Evolutionary conservation across 2,329 filamentous ascomycete genomes (phyloP).

Genomic region (Sporothrix variecibatus): DNA sequence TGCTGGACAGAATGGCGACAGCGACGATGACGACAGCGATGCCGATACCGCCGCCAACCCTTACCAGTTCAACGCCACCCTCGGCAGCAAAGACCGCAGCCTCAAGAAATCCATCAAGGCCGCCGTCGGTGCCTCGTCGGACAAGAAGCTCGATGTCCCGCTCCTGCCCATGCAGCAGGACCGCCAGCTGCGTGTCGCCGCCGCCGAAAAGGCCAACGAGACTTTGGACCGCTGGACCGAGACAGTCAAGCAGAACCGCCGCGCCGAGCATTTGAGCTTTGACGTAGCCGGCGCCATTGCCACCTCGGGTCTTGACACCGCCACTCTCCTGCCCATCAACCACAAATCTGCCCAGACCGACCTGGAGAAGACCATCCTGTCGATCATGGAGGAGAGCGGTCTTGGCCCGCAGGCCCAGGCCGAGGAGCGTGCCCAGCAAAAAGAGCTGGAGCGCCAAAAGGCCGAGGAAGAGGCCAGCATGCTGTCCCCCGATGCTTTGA

Average conservation of each 20-base stretch:
- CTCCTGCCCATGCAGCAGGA: slow-evolving; percentile 85
- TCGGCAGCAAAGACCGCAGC: slow-evolving; percentile 21
- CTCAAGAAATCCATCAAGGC: slow-evolving; percentile 76
- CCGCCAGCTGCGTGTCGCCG: slow-evolving; percentile 75
- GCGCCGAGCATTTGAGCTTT: slow-evolving; percentile 87
- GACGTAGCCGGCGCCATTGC: slow-evolving; percentile 75
- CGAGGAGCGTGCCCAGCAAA: slow-evolving; percentile 44
- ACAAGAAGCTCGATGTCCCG: slow-evolving; percentile 77
- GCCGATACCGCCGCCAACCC: slow-evolving; percentile 42
- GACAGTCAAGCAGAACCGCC: slow-evolving; percentile 90
- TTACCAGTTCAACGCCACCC: slow-evolving; percentile 22
- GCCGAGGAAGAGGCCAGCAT: slow-evolving; percentile 66
- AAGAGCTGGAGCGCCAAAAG: slow-evolving; percentile 59
- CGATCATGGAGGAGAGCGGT: slow-evolving; percentile 87
- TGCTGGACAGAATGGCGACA: slow-evolving; percentile 51
- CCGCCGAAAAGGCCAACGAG: slow-evolving; percentile 89
- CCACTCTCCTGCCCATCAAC: slow-evolving; percentile 58
- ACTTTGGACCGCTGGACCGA: slow-evolving; percentile 90
- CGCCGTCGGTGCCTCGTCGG: slow-evolving; percentile 62
- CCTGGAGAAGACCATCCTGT: slow-evolving; percentile 81
- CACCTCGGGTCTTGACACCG: slow-evolving; percentile 57
- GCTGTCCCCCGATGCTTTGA: slow-evolving; percentile 70
- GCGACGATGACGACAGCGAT: slow-evolving; percentile 50
- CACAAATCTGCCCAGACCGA: slow-evolving; percentile 70
- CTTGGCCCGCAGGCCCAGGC: slow-evolving; percentile 53